phyloP scores from a whole-genome alignment of 768 basidiomycete species.

The Hemileccinum impolitum region DNA sequence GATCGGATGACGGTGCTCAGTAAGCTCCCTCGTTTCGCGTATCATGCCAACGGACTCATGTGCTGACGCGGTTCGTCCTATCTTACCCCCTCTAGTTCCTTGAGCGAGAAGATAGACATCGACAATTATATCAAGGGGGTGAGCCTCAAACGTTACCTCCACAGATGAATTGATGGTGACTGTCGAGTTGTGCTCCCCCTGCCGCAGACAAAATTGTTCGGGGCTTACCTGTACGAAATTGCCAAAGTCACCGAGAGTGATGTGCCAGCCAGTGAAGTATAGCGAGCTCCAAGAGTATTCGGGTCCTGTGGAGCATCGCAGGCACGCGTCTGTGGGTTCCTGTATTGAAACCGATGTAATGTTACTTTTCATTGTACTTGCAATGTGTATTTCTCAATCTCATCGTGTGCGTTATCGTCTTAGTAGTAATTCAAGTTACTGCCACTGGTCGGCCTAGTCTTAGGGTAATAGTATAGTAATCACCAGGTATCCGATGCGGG shows the following conservation, averaged over 20 bases:
- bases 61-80: not conserved
- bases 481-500: no score
- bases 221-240: not conserved
- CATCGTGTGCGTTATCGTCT: no score
- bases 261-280: no score
- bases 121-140: conserved; percentile 50
- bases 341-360: no score
- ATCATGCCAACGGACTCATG: not conserved
- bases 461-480: no score
- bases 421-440: no score
- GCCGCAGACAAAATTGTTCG: not conserved
- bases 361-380: no score
- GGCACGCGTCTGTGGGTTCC: no score
- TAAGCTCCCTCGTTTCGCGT: conserved; percentile 33
- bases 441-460: no score
- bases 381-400: no score
- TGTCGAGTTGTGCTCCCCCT: not conserved
- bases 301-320: no score
- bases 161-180: not conserved
- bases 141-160: not conserved
- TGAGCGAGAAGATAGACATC: conserved; percentile 90
- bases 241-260: not conserved
- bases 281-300: no score
- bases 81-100: conserved; percentile 54
- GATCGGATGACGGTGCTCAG: conserved; percentile 91